Conservation (phyloP, 2,329 filamentous ascomycete genomes). For the Sclerotinia sclerotiorum region DNA sequence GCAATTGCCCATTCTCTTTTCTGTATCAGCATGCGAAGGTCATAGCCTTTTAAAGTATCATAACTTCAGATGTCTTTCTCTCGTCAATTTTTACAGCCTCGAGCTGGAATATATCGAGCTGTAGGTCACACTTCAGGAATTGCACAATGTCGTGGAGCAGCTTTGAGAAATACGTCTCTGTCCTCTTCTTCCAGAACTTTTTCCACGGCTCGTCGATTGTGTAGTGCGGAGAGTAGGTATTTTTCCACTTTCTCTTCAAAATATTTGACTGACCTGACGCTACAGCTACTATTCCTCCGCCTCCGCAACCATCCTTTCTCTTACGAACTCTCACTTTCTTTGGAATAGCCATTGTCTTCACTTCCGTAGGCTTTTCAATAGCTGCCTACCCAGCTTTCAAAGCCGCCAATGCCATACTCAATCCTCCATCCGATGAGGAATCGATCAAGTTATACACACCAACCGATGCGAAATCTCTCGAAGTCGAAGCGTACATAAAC, state of each 20-base stretch:
- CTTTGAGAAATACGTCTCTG: not conserved
- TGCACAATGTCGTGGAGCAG: not conserved
- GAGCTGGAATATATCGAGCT: constrained; percentile 7
- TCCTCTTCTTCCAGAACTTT: not conserved
- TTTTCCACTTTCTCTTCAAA: too few species aligned
- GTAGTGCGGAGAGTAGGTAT: constrained; percentile 5
- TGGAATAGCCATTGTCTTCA: constrained; percentile 50
- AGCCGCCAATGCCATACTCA: constrained; percentile 49
- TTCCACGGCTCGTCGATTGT: not conserved
- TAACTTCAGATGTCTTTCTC: constrained; percentile 16
- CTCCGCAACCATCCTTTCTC: constrained; percentile 43
- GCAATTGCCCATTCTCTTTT: not conserved
- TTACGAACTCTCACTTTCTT: constrained; percentile 49
- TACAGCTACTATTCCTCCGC: not conserved
- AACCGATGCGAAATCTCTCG: constrained; percentile 50
- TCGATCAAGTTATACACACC: constrained; percentile 66
- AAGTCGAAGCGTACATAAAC: constrained; percentile 72
- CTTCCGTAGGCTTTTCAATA: constrained; percentile 56
- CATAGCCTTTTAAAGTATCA: not conserved
- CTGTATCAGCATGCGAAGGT: constrained; percentile 13
- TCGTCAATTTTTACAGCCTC: constrained; percentile 10
- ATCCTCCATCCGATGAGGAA: constrained; percentile 68
- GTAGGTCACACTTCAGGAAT: constrained; percentile 2
- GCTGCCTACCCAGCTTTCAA: constrained; percentile 53
- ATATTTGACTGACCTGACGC: not conserved